Evolutionary conservation across 2,329 filamentous ascomycete species (phyloP), one percentile per base, ranked within the genome.

Genomic region (Monilinia fructicola): DNA sequence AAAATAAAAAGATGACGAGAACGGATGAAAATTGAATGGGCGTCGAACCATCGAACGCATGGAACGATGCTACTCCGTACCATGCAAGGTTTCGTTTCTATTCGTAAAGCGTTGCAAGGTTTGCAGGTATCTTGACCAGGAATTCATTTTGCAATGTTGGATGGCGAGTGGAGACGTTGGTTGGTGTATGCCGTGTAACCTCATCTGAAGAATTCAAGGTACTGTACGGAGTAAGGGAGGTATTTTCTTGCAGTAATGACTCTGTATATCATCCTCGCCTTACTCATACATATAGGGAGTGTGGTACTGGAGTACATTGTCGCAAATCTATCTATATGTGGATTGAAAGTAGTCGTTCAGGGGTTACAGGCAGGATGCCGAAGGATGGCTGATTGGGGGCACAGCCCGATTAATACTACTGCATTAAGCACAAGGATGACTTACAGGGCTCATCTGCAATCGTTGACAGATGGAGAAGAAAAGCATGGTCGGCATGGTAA

Each of bases 401-500:
- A 44, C 56, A 50, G 42, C n/a, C 56, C 56, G 28, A 60, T 23
- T 38, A 46, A 50, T 60, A 23, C 28, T 60, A 38, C 21, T 23
- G 56, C 21, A 48, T 31, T 38, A 48, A 48, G 21, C 56, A 60
- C 56, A 26, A 48, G 56, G 28, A 50, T 60, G 28, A 48, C 7
- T 38, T 31, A 59, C 28, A 48, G 35, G 56, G 56, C 16, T 28
- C n/a, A 7, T 35, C 56, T 60, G 42, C 56, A 59, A 31, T 35
- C 16, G 21, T 35, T 35, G 31, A 35, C 31, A 35, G 31, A 48
- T 14, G 14, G 40, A 48, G 26, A 23, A 60, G 14, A 18, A 38
- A 23, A 60, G 21, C 42, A 35, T 50, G 28, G 28, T 23, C 56
- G 42, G 56, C 28, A 18, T 60, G 44, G 44, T 26, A 14, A 60